These are phyloP conservation scores for Naumovozyma baii DNA, from an alignment of 805 yeast species.

Conservation along the genomic window DNA sequence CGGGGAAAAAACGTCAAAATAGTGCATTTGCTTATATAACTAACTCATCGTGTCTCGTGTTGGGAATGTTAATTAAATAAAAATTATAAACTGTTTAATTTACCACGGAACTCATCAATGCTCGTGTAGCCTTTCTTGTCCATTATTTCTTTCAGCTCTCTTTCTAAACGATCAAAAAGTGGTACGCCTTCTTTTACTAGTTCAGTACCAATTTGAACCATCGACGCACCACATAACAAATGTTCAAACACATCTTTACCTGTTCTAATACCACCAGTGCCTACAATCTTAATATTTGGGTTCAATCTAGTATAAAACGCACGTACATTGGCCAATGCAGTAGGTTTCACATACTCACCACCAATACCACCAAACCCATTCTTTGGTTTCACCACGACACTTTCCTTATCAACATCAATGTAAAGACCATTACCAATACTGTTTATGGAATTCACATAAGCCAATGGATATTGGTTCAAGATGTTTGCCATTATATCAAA, in stretches of 20 bases:
- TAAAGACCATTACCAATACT: constrained; percentile 27
- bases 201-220: constrained; percentile 27
- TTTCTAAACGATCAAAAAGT: constrained; percentile 19
- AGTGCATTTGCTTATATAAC: not conserved
- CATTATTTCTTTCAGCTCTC: constrained; percentile 20
- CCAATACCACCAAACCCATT: constrained; percentile 29
- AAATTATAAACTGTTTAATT: constrained; percentile 16
- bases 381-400: constrained; percentile 27
- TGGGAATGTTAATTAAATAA: not conserved
- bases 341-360: constrained; percentile 28
- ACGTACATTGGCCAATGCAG: constrained; percentile 28
- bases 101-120: constrained; percentile 27
- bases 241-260: constrained; percentile 29
- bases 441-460: constrained; percentile 25
- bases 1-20: no score
- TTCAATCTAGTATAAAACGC: constrained; percentile 27
- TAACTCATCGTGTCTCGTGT: not conserved
- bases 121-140: constrained; percentile 20
- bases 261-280: constrained; percentile 26
- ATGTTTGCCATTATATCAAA: constrained; percentile 23
- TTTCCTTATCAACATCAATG: constrained; percentile 22
- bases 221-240: constrained; percentile 26
- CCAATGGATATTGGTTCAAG: constrained; percentile 21
- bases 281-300: constrained; percentile 22
- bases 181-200: constrained; percentile 22